These are phyloP conservation scores for Lindgomyces ingoldianus DNA, from an alignment of 495 filamentous ascomycete genomes.

Conservation along the genomic window DNA sequence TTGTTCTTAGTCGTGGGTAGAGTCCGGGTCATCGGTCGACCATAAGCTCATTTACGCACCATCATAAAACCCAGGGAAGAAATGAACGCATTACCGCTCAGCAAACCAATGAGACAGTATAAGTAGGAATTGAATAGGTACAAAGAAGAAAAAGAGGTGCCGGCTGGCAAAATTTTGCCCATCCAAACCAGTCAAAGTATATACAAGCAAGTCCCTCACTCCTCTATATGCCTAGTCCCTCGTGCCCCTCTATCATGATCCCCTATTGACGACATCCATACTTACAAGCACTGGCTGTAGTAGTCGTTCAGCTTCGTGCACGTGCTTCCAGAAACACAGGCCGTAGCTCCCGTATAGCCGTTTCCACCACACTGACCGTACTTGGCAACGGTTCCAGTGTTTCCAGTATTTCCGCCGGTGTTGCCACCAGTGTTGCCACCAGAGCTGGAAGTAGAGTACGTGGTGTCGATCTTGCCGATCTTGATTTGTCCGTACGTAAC, in stretches of 20 bases:
- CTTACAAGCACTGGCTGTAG: constrained; percentile 35
- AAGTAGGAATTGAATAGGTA: neutral
- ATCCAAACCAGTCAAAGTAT: neutral
- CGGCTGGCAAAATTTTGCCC: neutral
- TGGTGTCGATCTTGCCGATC: constrained; percentile 1
- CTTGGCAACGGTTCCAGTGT: constrained; percentile 16
- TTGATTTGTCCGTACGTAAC: constrained; percentile 51
- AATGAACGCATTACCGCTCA: too few relatives aligned
- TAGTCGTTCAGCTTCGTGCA: constrained; percentile 29
- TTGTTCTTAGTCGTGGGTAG: too few relatives aligned
- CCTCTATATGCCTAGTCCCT: neutral
- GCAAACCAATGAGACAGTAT: too few relatives aligned
- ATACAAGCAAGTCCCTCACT: neutral
- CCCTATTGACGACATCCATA: neutral
- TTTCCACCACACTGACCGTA: constrained; percentile 35
- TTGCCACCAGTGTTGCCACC: too few relatives aligned
- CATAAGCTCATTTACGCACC: too few relatives aligned
- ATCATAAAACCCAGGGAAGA: too few relatives aligned
- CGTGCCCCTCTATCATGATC: neutral
- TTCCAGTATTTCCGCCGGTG: neutral
- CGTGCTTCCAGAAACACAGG: constrained; percentile 20
- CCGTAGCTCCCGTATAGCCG: constrained; percentile 23
- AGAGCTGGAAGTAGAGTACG: too few relatives aligned
- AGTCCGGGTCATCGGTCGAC: too few relatives aligned
- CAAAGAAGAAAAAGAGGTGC: neutral